Percentiles rank a stretch among this genome's conserved stretches.
phyloP scores from a whole-genome alignment of 1,139 yeast genomes.

The Blastobotrys apis region DNA sequence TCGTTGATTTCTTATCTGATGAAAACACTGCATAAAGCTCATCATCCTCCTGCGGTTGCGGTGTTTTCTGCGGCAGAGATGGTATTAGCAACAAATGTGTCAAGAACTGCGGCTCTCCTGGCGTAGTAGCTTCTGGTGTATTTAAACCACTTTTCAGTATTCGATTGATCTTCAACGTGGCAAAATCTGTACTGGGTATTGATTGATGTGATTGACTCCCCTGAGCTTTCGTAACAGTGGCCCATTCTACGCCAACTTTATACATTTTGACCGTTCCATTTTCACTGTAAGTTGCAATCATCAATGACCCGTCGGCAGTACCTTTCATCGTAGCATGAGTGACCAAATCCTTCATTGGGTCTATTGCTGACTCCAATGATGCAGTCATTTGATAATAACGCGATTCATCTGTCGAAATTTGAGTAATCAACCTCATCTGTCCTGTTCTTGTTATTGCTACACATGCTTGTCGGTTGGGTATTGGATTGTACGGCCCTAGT shows the following conservation, averaged over 20 bases:
- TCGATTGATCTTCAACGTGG: constrained; percentile 17
- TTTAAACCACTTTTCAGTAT: constrained; percentile 17
- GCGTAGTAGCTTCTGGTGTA: no score
- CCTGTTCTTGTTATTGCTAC: constrained; percentile 65
- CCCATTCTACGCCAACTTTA: constrained; percentile 57
- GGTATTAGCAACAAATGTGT: constrained; percentile 32
- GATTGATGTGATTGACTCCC: constrained; percentile 11
- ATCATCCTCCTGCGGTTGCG: constrained; percentile 32
- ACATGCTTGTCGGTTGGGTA: constrained; percentile 66
- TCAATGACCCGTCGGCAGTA: constrained; percentile 45
- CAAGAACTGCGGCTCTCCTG: constrained; percentile 18
- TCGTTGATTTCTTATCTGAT: constrained; percentile 20
- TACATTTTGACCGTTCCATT: constrained; percentile 45
- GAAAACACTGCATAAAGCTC: constrained; percentile 39
- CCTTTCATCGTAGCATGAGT: constrained; percentile 60
- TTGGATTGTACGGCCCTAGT: constrained; percentile 65
- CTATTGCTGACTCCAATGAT: constrained; percentile 20
- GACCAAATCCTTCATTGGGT: constrained; percentile 21
- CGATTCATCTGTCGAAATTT: constrained; percentile 25
- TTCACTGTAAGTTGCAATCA: constrained; percentile 48
- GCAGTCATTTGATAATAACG: constrained; percentile 31
- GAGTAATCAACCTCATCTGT: constrained; percentile 40
- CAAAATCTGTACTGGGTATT: constrained; percentile 19
- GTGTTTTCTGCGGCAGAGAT: constrained; percentile 14
- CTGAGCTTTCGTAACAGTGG: constrained; percentile 26